Percentiles rank a stretch among this genome's conserved stretches.
phyloP scores from a whole-genome alignment of 306 rosid genomes.

The Mimosa pudica region DNA sequence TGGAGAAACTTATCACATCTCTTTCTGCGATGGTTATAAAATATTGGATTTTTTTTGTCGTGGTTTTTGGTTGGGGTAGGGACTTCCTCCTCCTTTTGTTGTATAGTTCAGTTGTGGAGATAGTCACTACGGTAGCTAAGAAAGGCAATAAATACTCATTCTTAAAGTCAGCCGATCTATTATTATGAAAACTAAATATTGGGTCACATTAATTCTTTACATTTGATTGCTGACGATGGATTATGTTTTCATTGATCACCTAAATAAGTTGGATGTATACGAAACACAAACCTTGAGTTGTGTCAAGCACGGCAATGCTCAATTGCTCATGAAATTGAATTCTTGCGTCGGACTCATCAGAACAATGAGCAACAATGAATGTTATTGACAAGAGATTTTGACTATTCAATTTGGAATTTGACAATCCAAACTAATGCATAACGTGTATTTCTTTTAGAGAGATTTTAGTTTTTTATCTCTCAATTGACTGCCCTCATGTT shows the following conservation, averaged over 20 bases:
- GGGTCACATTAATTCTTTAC: neutral
- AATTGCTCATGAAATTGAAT: too few species aligned
- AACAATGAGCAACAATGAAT: too few species aligned
- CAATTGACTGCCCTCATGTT: too few species aligned
- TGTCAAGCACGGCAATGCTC: neutral
- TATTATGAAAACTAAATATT: neutral
- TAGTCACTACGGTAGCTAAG: neutral
- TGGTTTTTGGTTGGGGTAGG: constrained; percentile 16
- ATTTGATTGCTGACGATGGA: neutral
- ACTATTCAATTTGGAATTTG: neutral
- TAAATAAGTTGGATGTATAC: neutral
- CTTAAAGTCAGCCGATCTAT: neutral
- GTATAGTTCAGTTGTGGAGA: constrained; percentile 11
- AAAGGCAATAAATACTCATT: neutral
- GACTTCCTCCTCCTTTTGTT: constrained; percentile 10
- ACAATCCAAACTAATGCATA: neutral
- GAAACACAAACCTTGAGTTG: neutral
- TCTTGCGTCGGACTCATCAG: too few species aligned
- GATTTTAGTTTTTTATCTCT: too few species aligned
- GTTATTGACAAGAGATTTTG: neutral
- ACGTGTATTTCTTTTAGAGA: neutral
- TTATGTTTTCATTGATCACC: neutral
- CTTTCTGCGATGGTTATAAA: constrained; percentile 24
- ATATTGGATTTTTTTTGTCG: constrained; percentile 30
- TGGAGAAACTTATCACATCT: constrained; percentile 28